These are phyloP conservation scores for Linum tenue DNA, from an alignment of 345 rosid genomes.

Conservation along the genomic window DNA sequence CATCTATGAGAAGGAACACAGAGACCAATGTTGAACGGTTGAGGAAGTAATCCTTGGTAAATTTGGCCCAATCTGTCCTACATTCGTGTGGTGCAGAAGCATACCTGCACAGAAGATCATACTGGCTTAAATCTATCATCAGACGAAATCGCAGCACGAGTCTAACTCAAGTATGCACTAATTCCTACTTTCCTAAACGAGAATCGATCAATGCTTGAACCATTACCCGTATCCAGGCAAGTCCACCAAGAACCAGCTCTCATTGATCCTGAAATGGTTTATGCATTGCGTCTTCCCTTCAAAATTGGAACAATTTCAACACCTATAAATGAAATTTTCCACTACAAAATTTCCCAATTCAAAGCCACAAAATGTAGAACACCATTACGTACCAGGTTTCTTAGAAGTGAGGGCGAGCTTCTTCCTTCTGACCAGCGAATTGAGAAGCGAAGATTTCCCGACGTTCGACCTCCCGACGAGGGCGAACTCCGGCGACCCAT, in stretches of 20 bases:
- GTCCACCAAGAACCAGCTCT: slow-evolving; percentile 88
- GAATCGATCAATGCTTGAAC: slow-evolving; percentile 2
- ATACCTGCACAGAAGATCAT: slow-evolving; percentile 35
- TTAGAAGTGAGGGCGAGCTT: slow-evolving; percentile 91
- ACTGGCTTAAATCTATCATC: no score
- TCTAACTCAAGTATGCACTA: no score
- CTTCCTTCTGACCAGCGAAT: slow-evolving; percentile 88
- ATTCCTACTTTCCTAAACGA: no score
- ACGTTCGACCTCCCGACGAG: slow-evolving; percentile 95
- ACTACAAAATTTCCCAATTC: not conserved
- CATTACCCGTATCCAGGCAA: slow-evolving; percentile 98
- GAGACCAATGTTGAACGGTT: slow-evolving; percentile 75
- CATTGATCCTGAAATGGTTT: slow-evolving; percentile 87
- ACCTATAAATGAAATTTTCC: not conserved
- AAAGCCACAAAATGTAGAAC: not conserved
- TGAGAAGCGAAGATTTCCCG: slow-evolving; percentile 89
- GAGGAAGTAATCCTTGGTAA: slow-evolving; percentile 80
- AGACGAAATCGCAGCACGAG: no score
- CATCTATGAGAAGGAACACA: slow-evolving; percentile 86
- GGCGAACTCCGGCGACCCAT: slow-evolving; percentile 85
- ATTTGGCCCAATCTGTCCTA: slow-evolving; percentile 66
- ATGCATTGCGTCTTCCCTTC: slow-evolving; percentile 97
- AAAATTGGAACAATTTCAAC: not conserved
- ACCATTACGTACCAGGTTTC: slow-evolving; percentile 61
- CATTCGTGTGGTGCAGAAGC: slow-evolving; percentile 88